Conservation (phyloP, 1,284 basidiomycete genomes). For the Ceratobasidium sp. region DNA sequence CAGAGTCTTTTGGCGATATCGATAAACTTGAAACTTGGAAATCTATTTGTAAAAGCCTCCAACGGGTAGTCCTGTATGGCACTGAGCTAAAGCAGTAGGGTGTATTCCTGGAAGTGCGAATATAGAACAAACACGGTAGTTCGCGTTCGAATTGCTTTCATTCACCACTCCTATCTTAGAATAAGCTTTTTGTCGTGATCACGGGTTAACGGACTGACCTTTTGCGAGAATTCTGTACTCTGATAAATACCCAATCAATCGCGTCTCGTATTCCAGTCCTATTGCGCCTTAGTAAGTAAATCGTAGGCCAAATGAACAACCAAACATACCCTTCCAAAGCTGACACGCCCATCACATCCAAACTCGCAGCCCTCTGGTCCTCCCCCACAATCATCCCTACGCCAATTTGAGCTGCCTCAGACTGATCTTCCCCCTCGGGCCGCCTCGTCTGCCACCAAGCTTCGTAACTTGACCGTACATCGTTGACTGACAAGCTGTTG, state of each 20-base stretch:
- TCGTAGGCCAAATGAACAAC: background rate
- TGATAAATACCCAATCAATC: conserved; percentile 92
- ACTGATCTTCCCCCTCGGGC: conserved; percentile 64
- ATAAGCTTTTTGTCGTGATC: background rate
- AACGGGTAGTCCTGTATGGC: conserved; percentile 24
- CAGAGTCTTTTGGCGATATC: conserved; percentile 8
- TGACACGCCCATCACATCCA: conserved; percentile 91
- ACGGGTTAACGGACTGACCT: conserved; percentile 51
- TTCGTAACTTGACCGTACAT: conserved; percentile 90
- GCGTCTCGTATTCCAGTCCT: conserved; percentile 91
- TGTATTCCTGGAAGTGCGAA: background rate
- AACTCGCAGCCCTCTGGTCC: conserved; percentile 67
- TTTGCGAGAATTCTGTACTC: conserved; percentile 88
- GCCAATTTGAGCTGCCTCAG: conserved; percentile 45
- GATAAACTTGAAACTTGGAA: conserved; percentile 31
- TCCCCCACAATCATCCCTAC: conserved; percentile 58
- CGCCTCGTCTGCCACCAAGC: conserved; percentile 75
- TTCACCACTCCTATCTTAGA: conserved; percentile 12
- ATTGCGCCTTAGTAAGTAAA: conserved; percentile 32
- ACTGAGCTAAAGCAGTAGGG: background rate
- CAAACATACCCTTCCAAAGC: conserved; percentile 85
- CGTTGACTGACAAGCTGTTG: conserved; percentile 82
- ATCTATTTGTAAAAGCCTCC: conserved; percentile 15
- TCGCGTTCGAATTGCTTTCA: background rate
- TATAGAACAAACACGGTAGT: background rate